These are phyloP conservation scores for Umbilicaria muhlenbergii DNA, from an alignment of 495 filamentous ascomycete genomes.

Conservation along the genomic window DNA sequence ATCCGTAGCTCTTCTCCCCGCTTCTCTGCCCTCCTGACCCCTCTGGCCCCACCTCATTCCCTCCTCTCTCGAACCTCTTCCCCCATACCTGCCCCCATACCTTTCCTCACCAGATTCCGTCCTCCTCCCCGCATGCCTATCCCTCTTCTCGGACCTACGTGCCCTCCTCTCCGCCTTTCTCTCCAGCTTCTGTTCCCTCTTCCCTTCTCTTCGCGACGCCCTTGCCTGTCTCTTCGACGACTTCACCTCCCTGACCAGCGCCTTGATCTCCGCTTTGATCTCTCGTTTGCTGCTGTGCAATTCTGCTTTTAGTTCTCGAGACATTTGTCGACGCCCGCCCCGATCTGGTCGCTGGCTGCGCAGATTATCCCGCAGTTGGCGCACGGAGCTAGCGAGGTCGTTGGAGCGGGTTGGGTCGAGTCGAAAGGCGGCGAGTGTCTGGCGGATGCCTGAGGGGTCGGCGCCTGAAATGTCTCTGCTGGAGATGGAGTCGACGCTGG, in stretches of 20 bases:
- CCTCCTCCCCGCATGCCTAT: neutral
- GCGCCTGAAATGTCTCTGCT: conserved; percentile 8
- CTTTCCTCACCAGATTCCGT: neutral
- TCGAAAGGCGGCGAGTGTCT: conserved; percentile 3
- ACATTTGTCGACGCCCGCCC: neutral
- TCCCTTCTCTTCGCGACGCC: neutral
- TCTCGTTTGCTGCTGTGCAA: conserved; percentile 2
- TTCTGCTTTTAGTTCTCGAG: conserved; percentile 3
- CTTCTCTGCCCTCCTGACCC: too few species aligned
- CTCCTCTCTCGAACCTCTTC: neutral
- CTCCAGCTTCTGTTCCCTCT: conserved; percentile 2
- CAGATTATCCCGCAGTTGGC: conserved; percentile 5
- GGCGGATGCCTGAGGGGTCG: neutral
- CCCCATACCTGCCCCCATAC: neutral
- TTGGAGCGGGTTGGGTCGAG: neutral
- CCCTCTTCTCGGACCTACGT: conserved; percentile 1
- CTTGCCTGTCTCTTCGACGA: conserved; percentile 3
- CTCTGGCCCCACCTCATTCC: neutral
- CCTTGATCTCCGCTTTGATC: conserved; percentile 4
- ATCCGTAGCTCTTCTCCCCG: too few species aligned
- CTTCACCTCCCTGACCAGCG: conserved; percentile 6
- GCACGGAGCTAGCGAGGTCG: conserved; percentile 4
- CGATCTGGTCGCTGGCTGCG: neutral
- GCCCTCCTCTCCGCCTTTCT: conserved; percentile 2
- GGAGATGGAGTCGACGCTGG: conserved; percentile 6